Conservation (phyloP, 306 rosid species). For the Cercis canadensis region DNA sequence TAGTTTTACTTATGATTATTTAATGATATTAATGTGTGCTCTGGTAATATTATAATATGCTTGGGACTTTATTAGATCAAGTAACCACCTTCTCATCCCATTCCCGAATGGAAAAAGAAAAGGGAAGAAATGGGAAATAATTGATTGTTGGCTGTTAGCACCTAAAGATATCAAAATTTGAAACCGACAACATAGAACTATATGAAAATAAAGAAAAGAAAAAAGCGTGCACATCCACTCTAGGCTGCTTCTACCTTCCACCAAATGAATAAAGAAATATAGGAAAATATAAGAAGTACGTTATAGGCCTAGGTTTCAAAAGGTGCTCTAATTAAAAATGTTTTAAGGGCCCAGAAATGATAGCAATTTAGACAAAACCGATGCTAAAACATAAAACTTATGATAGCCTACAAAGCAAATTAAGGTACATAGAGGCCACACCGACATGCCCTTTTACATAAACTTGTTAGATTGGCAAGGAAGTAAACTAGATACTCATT, state of each 20-base stretch:
- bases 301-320: constrained; percentile 35
- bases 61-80: no score
- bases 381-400: constrained; percentile 42
- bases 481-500: constrained; percentile 45
- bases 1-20: no score
- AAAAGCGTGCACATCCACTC: constrained; percentile 23
- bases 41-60: no score
- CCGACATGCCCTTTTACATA: constrained; percentile 58
- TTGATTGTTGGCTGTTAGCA: not conserved
- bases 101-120: not conserved
- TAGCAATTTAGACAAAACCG: constrained; percentile 46
- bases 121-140: not conserved
- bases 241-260: constrained; percentile 23
- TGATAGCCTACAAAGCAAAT: constrained; percentile 54
- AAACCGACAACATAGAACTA: not conserved
- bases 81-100: no score
- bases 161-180: not conserved
- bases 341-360: constrained; percentile 49
- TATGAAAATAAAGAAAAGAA: not conserved
- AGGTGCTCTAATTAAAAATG: constrained; percentile 30
- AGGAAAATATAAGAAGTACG: constrained; percentile 32
- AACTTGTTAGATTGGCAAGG: constrained; percentile 32
- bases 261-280: constrained; percentile 34
- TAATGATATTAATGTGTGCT: no score
- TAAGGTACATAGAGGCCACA: constrained; percentile 46